Evolutionary conservation across 257 asterid genomes (phyloP).

Genomic region (Primulina tabacum): DNA sequence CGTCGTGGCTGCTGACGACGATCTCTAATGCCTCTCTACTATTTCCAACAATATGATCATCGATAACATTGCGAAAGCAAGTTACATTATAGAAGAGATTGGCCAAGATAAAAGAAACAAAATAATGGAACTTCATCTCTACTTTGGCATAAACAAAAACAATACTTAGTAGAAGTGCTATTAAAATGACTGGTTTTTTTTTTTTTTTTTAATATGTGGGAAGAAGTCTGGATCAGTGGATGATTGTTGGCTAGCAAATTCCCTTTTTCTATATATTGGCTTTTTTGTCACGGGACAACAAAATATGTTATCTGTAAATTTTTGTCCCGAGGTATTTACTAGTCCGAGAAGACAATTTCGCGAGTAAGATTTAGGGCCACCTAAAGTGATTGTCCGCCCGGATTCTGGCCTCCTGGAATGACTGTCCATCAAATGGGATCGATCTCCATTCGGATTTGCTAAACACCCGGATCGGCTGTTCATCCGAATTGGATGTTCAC

Average conservation of each 20-base stretch:
- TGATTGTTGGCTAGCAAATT: background rate
- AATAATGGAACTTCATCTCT: background rate
- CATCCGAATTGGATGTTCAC: no score
- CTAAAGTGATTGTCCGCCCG: no score
- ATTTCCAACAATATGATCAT: background rate
- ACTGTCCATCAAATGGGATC: no score
- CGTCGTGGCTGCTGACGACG: conserved; percentile 19
- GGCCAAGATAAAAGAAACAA: background rate
- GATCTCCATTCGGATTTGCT: no score
- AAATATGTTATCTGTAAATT: background rate
- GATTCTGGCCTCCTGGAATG: no score
- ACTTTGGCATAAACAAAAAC: background rate
- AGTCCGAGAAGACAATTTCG: no score
- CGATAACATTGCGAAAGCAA: background rate
- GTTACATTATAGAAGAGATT: background rate
- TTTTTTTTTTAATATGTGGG: no score
- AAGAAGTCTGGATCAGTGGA: background rate
- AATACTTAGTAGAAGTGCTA: no score
- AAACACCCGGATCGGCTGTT: no score
- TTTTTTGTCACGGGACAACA: background rate
- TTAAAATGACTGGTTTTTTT: no score
- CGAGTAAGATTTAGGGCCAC: no score
- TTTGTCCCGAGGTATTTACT: background rate
- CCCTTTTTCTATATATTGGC: no score
- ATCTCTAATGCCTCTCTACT: conserved; percentile 28